Conservation (phyloP, 352 stramenopile genomes). For the Phytophthora ramorum region DNA sequence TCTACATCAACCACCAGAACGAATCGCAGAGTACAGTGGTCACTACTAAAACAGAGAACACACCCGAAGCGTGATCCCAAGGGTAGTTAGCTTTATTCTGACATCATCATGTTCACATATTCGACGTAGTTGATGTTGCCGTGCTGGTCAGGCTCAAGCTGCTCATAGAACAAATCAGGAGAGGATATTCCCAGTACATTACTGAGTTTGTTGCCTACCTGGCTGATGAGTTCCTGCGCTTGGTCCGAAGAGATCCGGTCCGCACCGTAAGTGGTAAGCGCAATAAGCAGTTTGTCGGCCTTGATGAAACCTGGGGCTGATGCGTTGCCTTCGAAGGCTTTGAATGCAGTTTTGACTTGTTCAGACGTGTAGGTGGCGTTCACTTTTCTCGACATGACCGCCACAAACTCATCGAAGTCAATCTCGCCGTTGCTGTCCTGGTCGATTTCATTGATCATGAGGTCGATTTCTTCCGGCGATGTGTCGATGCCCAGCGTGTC, state of each 20-base stretch:
- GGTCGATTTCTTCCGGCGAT: constrained; percentile 92
- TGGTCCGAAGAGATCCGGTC: constrained; percentile 92
- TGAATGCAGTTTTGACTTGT: constrained; percentile 93
- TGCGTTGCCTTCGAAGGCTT: constrained; percentile 72
- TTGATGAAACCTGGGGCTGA: constrained; percentile 82
- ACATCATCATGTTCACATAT: constrained; percentile 97
- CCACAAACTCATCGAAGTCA: constrained; percentile 96
- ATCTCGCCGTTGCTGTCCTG: constrained; percentile 95
- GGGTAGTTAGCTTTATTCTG: constrained; percentile 51
- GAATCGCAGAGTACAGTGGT: constrained; percentile 10
- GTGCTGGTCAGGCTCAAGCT: constrained; percentile 93
- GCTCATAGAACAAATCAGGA: constrained; percentile 10
- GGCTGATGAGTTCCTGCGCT: constrained; percentile 91
- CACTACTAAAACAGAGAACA: constrained; percentile 14
- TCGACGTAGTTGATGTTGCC: constrained; percentile 95
- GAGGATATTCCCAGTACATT: background rate
- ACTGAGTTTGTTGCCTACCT: constrained; percentile 48
- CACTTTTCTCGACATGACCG: constrained; percentile 95
- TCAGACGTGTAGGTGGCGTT: constrained; percentile 94
- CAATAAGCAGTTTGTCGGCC: constrained; percentile 83
- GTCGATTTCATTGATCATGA: constrained; percentile 97
- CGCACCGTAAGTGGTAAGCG: constrained; percentile 91
- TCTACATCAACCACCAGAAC: constrained; percentile 54
- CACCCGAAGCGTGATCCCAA: constrained; percentile 13
- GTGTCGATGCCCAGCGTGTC: constrained; percentile 95